A percentile compares a stretch with the other conserved stretches of the same genome.
Evolutionary conservation across 768 basidiomycete species (phyloP).

Genomic region (Gloeostereum incarnatum): DNA sequence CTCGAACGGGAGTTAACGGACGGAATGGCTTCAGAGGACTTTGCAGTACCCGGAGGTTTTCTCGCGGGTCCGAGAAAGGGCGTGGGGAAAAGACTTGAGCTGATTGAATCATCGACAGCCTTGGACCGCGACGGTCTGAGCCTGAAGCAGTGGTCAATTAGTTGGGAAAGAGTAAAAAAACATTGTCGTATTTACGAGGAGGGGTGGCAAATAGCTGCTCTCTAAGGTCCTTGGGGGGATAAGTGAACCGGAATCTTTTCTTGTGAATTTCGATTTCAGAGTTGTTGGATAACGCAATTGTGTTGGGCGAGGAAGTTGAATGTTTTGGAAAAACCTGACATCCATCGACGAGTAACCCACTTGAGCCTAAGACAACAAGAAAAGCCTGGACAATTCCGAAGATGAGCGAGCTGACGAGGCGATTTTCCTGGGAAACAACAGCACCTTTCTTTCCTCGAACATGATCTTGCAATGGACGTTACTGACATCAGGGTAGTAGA

Average conservation of each 20-base stretch:
- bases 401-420: no score
- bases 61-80: conserved; percentile 46
- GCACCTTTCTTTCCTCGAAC: conserved; percentile 57
- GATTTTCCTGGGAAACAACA: background rate
- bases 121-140: conserved; percentile 35
- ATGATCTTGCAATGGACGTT: conserved; percentile 58
- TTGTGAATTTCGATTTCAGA: conserved; percentile 59
- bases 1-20: background rate
- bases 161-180: conserved; percentile 2
- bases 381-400: conserved; percentile 40
- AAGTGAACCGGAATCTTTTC: conserved; percentile 64
- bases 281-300: conserved; percentile 56
- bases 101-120: conserved; percentile 69
- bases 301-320: conserved; percentile 26
- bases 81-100: conserved; percentile 67
- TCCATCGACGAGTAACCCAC: conserved; percentile 53
- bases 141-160: conserved; percentile 10
- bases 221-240: conserved; percentile 67
- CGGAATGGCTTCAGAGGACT: conserved; percentile 35
- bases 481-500: conserved; percentile 60
- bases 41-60: conserved; percentile 56
- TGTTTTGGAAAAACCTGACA: conserved; percentile 46
- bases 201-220: conserved; percentile 42
- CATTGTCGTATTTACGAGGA: conserved; percentile 23
- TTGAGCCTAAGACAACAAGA: conserved; percentile 48